Conservation (phyloP, 1,139 yeast genomes). For the Yamadazyma sp. region DNA sequence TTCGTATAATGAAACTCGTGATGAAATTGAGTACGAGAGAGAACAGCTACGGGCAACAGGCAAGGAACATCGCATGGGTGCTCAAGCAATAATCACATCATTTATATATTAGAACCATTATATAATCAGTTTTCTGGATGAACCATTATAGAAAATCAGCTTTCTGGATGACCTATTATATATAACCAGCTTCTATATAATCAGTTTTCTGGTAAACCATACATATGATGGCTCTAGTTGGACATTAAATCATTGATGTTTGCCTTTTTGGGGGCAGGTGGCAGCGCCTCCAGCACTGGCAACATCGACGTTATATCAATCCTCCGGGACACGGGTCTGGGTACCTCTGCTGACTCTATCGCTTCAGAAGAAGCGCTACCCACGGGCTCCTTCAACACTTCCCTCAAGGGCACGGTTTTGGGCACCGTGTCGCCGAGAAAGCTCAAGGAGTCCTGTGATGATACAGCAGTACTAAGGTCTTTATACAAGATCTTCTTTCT, state of each 20-base stretch:
- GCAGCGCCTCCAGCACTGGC: slow-evolving; percentile 11
- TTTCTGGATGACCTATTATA: too few relatives aligned
- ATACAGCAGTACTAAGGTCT: slow-evolving; percentile 75
- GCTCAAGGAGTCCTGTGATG: slow-evolving; percentile 61
- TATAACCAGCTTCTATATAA: too few relatives aligned
- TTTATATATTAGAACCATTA: neutral
- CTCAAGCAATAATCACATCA: slow-evolving; percentile 8
- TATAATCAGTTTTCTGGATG: too few relatives aligned
- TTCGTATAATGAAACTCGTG: slow-evolving; percentile 30
- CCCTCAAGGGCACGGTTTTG: slow-evolving; percentile 54
- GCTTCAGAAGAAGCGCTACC: slow-evolving; percentile 8
- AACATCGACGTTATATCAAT: slow-evolving; percentile 17
- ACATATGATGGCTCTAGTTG: too few relatives aligned
- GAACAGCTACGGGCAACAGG: slow-evolving; percentile 24
- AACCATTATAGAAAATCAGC: too few relatives aligned
- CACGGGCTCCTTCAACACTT: slow-evolving; percentile 32
- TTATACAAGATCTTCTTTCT: slow-evolving; percentile 71
- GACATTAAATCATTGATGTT: slow-evolving; percentile 33
- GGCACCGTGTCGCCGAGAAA: slow-evolving; percentile 75
- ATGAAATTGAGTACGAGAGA: slow-evolving; percentile 26
- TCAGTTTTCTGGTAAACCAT: too few relatives aligned
- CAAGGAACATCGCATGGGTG: slow-evolving; percentile 34
- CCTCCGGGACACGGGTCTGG: slow-evolving; percentile 14
- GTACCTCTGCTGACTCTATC: slow-evolving; percentile 4
- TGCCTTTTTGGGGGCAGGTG: slow-evolving; percentile 29